Percentiles rank a stretch among this genome's conserved stretches.
phyloP scores from a whole-genome alignment of 2,329 filamentous ascomycete genomes.

The Diaporthe citri region DNA sequence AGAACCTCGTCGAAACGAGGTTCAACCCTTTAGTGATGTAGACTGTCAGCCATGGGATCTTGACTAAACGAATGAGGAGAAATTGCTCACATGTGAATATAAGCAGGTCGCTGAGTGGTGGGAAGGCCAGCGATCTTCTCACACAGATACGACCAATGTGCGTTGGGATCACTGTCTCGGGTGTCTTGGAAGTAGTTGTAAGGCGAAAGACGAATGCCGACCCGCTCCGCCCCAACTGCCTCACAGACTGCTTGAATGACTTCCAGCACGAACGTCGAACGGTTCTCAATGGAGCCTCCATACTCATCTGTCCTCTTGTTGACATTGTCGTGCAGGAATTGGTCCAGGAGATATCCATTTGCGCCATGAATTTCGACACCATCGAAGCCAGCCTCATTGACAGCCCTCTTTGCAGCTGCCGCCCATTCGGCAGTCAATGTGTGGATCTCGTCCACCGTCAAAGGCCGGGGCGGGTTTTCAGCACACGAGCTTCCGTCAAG shows the following conservation, averaged over 20 bases:
- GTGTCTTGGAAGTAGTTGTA: slow-evolving; percentile 50
- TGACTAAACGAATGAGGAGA: too few relatives aligned
- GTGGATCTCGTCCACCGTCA: slow-evolving; percentile 75
- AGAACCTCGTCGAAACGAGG: slow-evolving; percentile 61
- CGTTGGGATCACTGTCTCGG: slow-evolving; percentile 47
- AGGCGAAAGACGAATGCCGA: slow-evolving; percentile 71
- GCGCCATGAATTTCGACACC: slow-evolving; percentile 73
- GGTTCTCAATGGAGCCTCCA: slow-evolving; percentile 65
- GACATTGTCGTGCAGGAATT: slow-evolving; percentile 66
- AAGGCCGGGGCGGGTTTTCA: slow-evolving; percentile 65
- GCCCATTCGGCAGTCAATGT: slow-evolving; percentile 69
- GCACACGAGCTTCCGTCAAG: slow-evolving; percentile 40
- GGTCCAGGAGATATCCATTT: slow-evolving; percentile 73
- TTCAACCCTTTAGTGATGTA: too few relatives aligned
- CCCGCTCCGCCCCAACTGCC: slow-evolving; percentile 62
- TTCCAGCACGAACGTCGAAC: slow-evolving; percentile 65
- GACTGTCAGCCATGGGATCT: too few relatives aligned
- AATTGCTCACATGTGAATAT: slow-evolving; percentile 63
- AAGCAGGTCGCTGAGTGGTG: slow-evolving; percentile 51
- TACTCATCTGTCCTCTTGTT: slow-evolving; percentile 66
- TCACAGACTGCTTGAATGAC: slow-evolving; percentile 55
- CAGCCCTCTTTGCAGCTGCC: slow-evolving; percentile 64
- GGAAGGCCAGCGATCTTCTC: slow-evolving; percentile 51
- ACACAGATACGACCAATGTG: slow-evolving; percentile 54
- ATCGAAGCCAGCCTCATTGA: slow-evolving; percentile 75